Conservation (phyloP, 1,284 basidiomycete genomes). For the Hymenochaete sp. region DNA sequence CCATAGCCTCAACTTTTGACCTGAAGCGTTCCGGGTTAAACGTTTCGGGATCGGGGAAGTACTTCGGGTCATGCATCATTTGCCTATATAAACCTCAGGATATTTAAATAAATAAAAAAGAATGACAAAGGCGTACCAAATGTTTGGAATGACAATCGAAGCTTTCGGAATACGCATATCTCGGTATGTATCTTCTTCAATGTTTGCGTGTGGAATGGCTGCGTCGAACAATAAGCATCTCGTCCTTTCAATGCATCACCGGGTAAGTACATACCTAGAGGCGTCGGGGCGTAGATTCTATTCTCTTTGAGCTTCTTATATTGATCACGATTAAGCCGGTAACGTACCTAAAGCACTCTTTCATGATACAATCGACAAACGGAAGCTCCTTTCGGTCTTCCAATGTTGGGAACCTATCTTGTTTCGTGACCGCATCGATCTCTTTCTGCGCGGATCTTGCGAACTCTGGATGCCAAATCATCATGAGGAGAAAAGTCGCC, state of each 20-base stretch:
- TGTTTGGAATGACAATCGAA: constrained; percentile 13
- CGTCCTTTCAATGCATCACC: no score
- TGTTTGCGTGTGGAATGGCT: constrained; percentile 10
- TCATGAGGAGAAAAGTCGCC: constrained; percentile 24
- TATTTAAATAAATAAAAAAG: neutral
- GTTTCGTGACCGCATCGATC: constrained; percentile 24
- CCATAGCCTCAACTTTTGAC: constrained; percentile 10
- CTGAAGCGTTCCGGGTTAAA: constrained; percentile 27
- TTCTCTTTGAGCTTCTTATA: no score
- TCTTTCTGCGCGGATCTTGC: constrained; percentile 23
- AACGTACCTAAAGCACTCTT: constrained; percentile 26
- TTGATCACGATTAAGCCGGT: no score
- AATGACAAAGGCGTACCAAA: constrained; percentile 8
- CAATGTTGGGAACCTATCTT: constrained; percentile 23
- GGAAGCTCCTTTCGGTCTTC: constrained; percentile 23
- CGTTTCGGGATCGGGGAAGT: constrained; percentile 22
- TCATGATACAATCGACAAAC: constrained; percentile 25
- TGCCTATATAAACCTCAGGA: neutral
- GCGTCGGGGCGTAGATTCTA: no score
- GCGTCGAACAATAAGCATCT: no score
- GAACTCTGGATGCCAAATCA: constrained; percentile 23
- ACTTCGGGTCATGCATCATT: constrained; percentile 12
- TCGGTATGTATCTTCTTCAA: constrained; percentile 13
- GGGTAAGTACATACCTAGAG: no score
- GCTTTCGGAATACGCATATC: constrained; percentile 10